Evolutionary conservation across 2,329 filamentous ascomycete species (phyloP).

Genomic region (Sporothrix brunneoviolacea): DNA sequence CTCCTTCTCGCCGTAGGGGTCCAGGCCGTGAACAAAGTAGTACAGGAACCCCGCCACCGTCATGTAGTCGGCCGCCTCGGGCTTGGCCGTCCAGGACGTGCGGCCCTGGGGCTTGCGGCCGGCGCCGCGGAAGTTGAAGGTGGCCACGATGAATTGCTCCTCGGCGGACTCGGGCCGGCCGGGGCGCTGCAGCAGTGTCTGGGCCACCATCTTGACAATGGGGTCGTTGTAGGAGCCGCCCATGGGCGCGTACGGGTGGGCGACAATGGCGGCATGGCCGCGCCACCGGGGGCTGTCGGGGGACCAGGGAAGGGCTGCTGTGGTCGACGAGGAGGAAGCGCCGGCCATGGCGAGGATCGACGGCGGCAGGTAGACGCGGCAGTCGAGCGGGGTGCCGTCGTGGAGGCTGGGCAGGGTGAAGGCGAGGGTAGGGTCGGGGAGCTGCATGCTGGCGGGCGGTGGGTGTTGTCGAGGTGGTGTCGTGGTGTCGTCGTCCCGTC

Average conservation of each 20-base stretch:
- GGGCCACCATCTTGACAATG: constrained; percentile 61
- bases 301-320: too few relatives aligned
- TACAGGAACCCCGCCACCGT: constrained; percentile 75
- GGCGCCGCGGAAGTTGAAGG: constrained; percentile 82
- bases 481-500: too few relatives aligned
- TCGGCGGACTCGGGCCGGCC: neutral
- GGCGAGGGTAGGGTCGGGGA: constrained; percentile 51
- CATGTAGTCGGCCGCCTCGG: constrained; percentile 75
- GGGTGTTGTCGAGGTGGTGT: too few relatives aligned
- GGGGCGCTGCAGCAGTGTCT: constrained; percentile 50
- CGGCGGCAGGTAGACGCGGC: constrained; percentile 71
- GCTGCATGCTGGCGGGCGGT: constrained; percentile 22
- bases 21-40: constrained; percentile 61
- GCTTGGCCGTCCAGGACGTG: constrained; percentile 80
- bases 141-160: constrained; percentile 67
- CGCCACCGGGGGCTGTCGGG: constrained; percentile 32
- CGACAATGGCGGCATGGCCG: constrained; percentile 57
- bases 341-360: constrained; percentile 31
- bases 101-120: constrained; percentile 39
- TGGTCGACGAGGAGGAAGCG: constrained; percentile 14
- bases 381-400: constrained; percentile 69
- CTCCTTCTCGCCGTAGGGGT: constrained; percentile 28
- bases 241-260: constrained; percentile 84
- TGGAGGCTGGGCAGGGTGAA: constrained; percentile 81
- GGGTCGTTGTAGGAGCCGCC: constrained; percentile 81